Evolutionary conservation across 2,329 filamentous ascomycete species (phyloP), one percentile per base, ranked within the genome.

Genomic region (Colletotrichum sp.): DNA sequence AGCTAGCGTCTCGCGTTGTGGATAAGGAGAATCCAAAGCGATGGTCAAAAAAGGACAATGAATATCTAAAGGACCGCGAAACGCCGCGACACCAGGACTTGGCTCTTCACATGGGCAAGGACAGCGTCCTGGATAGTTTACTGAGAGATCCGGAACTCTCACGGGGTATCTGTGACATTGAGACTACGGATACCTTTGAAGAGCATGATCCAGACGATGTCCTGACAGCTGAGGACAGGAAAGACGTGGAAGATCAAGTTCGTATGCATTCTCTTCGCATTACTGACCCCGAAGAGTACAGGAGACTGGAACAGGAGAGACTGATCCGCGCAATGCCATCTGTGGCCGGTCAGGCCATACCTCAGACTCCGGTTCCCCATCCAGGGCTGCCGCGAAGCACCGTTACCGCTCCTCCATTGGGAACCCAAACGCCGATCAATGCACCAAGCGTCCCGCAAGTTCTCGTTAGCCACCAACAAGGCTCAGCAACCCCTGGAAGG

Each of bases 21-120:
- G 96, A 98, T 83, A 92, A 95, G 80, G 95, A 93, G 83, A 95
- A 94, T 64, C 92, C 93, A 0, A 83, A 91, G n/a, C 91, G 93
- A 9, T 90, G 88, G 81, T 92, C 94, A 0, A 90, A 89, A 66
- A 74, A 74, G 34, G 64, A 72, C 7, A 69, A 68, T 9, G 72
- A 74, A 27, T 74, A 64, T 16, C 86, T 87, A 2, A 79, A 82
- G 2, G 87, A 91, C 2, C 91, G 93, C 0, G 87, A 85, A 67
- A 80, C 88, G 0, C 85, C 91, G 2, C 73, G 81, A 8, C 86
- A 89, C 62, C 79, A 90, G 57, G 87, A 92, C 63, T 80, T 94
- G 1, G 79, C 81, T 0, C 82, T 84, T 12, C 90, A 90, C 72
- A 74, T 84, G 2, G 92, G 92, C 7, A 92, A 92, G 55, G 95